These are phyloP conservation scores for Tylopilus sp. DNA, from an alignment of 768 basidiomycete genomes.

Conservation along the genomic window DNA sequence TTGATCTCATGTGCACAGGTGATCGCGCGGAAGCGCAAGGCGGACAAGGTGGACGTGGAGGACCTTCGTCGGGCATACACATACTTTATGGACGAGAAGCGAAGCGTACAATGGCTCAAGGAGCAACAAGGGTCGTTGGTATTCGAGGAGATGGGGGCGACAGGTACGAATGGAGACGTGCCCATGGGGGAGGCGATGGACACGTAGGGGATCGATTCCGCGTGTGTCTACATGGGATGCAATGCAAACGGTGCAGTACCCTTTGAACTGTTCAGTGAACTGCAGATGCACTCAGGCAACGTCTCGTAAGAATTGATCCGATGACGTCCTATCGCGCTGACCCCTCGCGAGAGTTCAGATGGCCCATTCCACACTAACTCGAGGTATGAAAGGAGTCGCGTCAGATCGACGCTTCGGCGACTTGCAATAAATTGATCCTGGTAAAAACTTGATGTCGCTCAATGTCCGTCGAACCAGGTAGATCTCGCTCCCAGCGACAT, in stretches of 20 bases:
- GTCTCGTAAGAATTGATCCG: too few relatives aligned
- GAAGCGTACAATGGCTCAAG: conserved; percentile 88
- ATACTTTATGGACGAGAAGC: conserved; percentile 91
- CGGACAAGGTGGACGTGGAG: conserved; percentile 75
- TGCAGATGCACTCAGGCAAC: too few relatives aligned
- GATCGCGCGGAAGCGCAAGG: conserved; percentile 78
- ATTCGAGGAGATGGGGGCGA: conserved; percentile 58
- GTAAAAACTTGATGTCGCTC: too few relatives aligned
- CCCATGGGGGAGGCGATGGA: conserved; percentile 36
- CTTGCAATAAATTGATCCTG: too few relatives aligned
- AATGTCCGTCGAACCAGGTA: too few relatives aligned
- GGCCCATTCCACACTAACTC: too few relatives aligned
- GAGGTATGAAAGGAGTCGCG: neutral
- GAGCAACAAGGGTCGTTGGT: conserved; percentile 75
- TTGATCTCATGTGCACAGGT: conserved; percentile 91
- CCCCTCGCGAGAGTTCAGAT: neutral
- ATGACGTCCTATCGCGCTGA: too few relatives aligned
- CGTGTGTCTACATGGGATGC: too few relatives aligned
- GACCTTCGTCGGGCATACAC: conserved; percentile 83
- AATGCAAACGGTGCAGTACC: too few relatives aligned
- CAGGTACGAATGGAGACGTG: conserved; percentile 29
- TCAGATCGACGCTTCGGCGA: too few relatives aligned
- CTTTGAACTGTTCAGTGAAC: too few relatives aligned
- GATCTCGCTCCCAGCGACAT: too few relatives aligned
- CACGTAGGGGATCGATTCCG: neutral